A percentile compares a stretch with the other conserved stretches of the same genome.
Evolutionary conservation across 2,329 filamentous ascomycete genomes (phyloP).

Genomic region (Hymenotorrendiella dingleyae): DNA sequence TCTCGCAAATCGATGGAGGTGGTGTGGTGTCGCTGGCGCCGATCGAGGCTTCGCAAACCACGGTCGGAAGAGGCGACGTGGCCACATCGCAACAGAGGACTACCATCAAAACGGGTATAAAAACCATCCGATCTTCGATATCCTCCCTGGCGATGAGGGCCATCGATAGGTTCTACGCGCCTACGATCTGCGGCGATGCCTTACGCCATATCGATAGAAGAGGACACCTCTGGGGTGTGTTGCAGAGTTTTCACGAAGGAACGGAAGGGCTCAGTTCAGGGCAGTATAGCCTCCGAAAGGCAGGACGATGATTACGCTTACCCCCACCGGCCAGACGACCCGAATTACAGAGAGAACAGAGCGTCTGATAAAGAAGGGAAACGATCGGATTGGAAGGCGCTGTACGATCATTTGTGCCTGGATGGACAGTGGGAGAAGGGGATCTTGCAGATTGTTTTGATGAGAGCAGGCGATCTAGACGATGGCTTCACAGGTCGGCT

Average conservation of each 20-base stretch:
- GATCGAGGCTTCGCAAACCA: neutral
- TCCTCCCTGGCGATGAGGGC: conserved; percentile 9
- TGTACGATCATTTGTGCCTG: neutral
- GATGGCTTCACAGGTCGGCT: too few species aligned
- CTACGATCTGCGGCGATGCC: too few species aligned
- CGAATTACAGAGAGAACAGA: conserved; percentile 1
- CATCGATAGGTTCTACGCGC: conserved; percentile 3
- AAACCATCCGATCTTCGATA: conserved; percentile 12
- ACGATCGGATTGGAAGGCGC: neutral
- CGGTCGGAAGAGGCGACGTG: conserved; percentile 1
- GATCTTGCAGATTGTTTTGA: too few species aligned
- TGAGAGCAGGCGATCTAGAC: too few species aligned
- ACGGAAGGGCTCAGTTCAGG: neutral
- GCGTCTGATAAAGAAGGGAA: conserved; percentile 3
- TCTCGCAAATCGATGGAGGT: conserved; percentile 3
- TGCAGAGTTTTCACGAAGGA: conserved; percentile 7
- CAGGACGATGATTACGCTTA: neutral
- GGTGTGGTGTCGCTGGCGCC: neutral
- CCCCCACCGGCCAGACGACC: neutral
- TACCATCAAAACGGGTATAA: conserved; percentile 13
- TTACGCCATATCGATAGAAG: too few species aligned
- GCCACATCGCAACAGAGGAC: conserved; percentile 13
- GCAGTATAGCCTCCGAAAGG: neutral
- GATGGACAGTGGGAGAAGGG: neutral
- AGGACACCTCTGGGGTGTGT: conserved; percentile 5